phyloP scores from a whole-genome alignment of 495 filamentous ascomycete species.

The Acidomyces sp. region DNA sequence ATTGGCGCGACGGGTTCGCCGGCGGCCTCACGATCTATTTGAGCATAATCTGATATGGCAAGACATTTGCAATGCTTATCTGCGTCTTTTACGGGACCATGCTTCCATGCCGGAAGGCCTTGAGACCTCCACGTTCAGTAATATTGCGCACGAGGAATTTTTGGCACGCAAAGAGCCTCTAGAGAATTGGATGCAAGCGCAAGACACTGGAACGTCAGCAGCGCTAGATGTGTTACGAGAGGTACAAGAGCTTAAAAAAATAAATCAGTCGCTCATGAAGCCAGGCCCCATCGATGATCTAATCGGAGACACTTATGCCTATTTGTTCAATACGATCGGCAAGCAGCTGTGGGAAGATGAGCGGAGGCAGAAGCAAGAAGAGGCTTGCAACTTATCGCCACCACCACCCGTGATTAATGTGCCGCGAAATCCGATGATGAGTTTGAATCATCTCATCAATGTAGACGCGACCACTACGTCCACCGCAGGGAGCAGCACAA shows the following conservation, averaged over 20 bases:
- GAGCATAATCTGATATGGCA: conserved; percentile 79
- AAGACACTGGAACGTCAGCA: conserved; percentile 33
- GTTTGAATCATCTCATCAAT: conserved; percentile 25
- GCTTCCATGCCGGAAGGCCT: conserved; percentile 50
- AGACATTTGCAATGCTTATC: conserved; percentile 58
- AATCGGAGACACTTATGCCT: conserved; percentile 71
- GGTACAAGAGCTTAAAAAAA: conserved; percentile 74
- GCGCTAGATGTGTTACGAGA: conserved; percentile 68
- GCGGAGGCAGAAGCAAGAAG: conserved; percentile 2
- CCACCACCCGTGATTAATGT: conserved; percentile 6
- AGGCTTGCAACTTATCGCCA: conserved; percentile 7
- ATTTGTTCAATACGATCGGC: conserved; percentile 51
- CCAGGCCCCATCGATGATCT: conserved; percentile 76
- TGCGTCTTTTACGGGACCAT: conserved; percentile 56
- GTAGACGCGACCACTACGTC: conserved; percentile 11
- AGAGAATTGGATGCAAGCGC: conserved; percentile 37
- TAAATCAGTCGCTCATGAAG: conserved; percentile 77
- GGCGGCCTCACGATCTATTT: conserved; percentile 71
- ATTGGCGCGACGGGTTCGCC: conserved; percentile 67
- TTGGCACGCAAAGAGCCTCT: conserved; percentile 42
- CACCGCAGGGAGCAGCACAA: not conserved
- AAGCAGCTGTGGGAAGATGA: conserved; percentile 18
- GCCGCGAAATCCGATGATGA: conserved; percentile 22
- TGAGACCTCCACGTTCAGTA: conserved; percentile 70
- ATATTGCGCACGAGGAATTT: conserved; percentile 70